A percentile compares a stretch with the other conserved stretches of the same genome.
Evolutionary conservation across 148 eudicot genomes (phyloP).

Genomic region (Beta vulgaris): DNA sequence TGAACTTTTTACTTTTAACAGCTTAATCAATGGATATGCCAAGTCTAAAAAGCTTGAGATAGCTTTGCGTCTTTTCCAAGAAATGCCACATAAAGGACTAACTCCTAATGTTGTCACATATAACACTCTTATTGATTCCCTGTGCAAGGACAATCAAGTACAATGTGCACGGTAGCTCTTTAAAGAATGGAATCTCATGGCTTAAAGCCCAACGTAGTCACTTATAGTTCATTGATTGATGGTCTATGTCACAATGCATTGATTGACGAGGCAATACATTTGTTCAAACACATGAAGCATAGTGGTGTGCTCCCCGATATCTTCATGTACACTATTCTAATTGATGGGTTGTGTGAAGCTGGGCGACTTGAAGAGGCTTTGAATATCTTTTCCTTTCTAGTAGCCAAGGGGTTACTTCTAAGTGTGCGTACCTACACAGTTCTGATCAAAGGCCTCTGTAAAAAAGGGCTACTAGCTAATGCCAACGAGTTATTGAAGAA

Average conservation of each 20-base stretch:
- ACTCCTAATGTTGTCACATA: slow-evolving; percentile 16
- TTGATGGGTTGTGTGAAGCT: slow-evolving; percentile 20
- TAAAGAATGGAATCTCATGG: slow-evolving; percentile 2
- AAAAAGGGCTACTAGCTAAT: slow-evolving; percentile 12
- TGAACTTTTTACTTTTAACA: neutral
- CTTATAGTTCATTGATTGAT: slow-evolving; percentile 10
- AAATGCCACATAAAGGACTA: slow-evolving; percentile 10
- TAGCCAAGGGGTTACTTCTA: slow-evolving; percentile 13
- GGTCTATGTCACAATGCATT: neutral
- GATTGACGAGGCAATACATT: slow-evolving; percentile 11
- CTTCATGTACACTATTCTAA: neutral
- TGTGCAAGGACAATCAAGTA: slow-evolving; percentile 9
- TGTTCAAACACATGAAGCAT: neutral
- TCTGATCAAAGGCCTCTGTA: slow-evolving; percentile 26
- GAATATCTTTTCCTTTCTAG: neutral
- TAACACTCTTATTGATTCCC: slow-evolving; percentile 12
- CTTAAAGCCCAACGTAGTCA: neutral
- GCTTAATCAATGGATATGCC: slow-evolving; percentile 22
- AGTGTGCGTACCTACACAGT: neutral
- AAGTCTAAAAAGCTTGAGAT: slow-evolving; percentile 9
- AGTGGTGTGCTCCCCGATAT: slow-evolving; percentile 7
- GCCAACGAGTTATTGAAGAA: slow-evolving; percentile 14
- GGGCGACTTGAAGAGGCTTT: slow-evolving; percentile 1
- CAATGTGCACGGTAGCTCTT: neutral
- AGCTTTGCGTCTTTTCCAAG: slow-evolving; percentile 6